These are phyloP conservation scores for Cantharellus anzutake DNA, from an alignment of 768 basidiomycete species.

Conservation along the genomic window DNA sequence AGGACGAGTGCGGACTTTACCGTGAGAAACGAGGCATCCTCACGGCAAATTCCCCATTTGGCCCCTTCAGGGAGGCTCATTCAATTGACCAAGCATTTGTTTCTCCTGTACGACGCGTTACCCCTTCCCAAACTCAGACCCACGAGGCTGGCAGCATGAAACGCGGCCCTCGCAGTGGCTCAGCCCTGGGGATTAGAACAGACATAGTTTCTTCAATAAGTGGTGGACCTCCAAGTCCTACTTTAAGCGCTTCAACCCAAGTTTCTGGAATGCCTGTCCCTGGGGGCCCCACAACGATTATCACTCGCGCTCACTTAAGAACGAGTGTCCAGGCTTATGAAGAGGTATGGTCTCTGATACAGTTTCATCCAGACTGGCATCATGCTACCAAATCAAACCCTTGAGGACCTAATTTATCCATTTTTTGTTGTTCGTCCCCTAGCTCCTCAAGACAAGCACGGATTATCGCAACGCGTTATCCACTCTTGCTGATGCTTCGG, in stretches of 20 bases:
- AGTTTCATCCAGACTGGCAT: background rate
- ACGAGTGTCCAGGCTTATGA: constrained; percentile 63
- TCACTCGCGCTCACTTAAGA: constrained; percentile 62
- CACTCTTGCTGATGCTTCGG: constrained; percentile 65
- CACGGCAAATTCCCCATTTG: no score
- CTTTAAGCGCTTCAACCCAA: constrained; percentile 72
- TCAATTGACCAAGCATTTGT: no score
- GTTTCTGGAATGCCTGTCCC: constrained; percentile 25
- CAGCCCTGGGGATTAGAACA: background rate
- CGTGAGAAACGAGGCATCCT: no score
- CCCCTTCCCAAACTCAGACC: no score
- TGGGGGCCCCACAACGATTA: constrained; percentile 37
- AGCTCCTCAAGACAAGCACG: constrained; percentile 63
- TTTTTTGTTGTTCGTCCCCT: constrained; percentile 2
- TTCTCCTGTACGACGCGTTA: no score
- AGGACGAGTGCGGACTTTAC: no score
- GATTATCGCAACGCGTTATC: constrained; percentile 66
- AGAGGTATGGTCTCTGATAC: constrained; percentile 31
- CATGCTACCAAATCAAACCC: background rate
- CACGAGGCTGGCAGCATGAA: no score
- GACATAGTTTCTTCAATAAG: background rate
- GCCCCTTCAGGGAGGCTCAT: no score
- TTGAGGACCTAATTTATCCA: background rate
- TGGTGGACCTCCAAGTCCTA: constrained; percentile 18
- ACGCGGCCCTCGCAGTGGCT: background rate